phyloP scores from a whole-genome alignment of 306 rosid species.

The Ormosia semicastrata region DNA sequence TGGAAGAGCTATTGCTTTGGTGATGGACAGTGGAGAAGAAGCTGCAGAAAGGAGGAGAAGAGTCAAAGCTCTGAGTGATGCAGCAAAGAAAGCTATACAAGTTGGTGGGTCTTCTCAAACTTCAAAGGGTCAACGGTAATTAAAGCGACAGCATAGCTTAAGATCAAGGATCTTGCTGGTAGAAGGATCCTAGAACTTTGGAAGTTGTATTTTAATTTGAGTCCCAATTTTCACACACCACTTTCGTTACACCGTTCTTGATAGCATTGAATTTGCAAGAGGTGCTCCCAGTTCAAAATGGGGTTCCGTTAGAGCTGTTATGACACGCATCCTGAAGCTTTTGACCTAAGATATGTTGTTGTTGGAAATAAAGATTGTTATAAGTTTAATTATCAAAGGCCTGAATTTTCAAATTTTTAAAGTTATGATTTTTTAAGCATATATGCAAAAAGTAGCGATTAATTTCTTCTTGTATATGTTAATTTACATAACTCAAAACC shows the following conservation, averaged over 20 bases:
- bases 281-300: constrained; percentile 53
- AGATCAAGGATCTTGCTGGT: too few relatives aligned
- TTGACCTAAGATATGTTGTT: constrained; percentile 63
- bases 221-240: too few relatives aligned
- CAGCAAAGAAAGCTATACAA: background rate
- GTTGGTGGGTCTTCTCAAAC: constrained; percentile 24
- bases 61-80: background rate
- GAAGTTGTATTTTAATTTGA: too few relatives aligned
- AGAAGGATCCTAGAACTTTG: too few relatives aligned
- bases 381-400: constrained; percentile 59
- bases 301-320: constrained; percentile 59
- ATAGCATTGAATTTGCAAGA: constrained; percentile 69
- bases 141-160: background rate
- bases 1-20: background rate
- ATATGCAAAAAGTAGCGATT: background rate
- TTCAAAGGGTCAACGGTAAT: background rate
- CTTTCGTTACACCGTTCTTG: too few relatives aligned
- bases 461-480: background rate
- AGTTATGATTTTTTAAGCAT: too few relatives aligned
- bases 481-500: background rate
- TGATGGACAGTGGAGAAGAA: constrained; percentile 5
- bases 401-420: too few relatives aligned
- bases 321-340: constrained; percentile 71
- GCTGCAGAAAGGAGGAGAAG: background rate
- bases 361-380: constrained; percentile 70